These are phyloP conservation scores for Fusarium citri DNA, from an alignment of 2,329 filamentous ascomycete species.

Conservation along the genomic window DNA sequence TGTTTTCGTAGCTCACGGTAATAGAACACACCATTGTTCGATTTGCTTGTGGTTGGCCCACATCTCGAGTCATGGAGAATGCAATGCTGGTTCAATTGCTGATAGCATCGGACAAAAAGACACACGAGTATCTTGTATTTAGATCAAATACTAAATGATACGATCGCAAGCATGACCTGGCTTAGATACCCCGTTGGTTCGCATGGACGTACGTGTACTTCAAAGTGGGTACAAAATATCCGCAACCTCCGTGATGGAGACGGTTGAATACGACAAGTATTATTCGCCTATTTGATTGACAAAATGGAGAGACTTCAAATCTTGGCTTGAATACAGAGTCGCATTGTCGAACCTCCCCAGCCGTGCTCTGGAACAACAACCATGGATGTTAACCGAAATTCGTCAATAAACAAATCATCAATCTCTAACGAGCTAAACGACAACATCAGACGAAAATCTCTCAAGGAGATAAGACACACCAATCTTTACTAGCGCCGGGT, in stretches of 20 bases:
- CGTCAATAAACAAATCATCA: background rate
- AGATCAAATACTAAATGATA: background rate
- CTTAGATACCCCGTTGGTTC: background rate
- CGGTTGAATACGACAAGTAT: background rate
- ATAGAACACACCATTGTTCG: accelerated
- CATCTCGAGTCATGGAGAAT: accelerated
- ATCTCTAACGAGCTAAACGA: background rate
- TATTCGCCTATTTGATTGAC: background rate
- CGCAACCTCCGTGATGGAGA: background rate
- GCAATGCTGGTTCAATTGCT: background rate
- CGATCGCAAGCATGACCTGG: background rate
- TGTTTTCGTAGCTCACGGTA: background rate
- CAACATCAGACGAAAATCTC: background rate
- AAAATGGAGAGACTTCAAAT: background rate
- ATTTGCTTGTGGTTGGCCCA: accelerated
- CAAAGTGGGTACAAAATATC: background rate
- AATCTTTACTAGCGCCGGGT: constrained; percentile 21
- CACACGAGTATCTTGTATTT: background rate
- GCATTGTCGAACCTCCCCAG: background rate
- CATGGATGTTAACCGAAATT: background rate
- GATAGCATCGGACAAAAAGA: background rate
- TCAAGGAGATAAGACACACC: background rate
- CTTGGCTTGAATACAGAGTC: background rate
- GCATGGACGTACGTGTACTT: background rate
- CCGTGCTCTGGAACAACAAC: background rate